Evolutionary conservation across 2,329 filamentous ascomycete species (phyloP), one percentile per base, ranked within the genome.

Genomic region (Trichophyton schoenleinii): DNA sequence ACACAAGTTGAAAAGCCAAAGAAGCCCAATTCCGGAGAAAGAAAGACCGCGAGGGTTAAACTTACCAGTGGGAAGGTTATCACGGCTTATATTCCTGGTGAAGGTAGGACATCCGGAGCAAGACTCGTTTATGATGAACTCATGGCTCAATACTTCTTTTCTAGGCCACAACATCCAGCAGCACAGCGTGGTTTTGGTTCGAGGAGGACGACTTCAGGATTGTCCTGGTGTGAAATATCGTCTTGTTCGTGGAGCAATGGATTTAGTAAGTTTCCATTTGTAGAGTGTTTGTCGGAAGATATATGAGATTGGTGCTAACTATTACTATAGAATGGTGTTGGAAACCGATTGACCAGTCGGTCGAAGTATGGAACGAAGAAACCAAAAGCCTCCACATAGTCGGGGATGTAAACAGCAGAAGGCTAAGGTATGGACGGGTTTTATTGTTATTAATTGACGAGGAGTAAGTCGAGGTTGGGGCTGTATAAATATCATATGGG

Each of bases 331-430:
- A 90, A 90, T 71, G 94, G 94, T 80, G 94, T 99, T 66, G 86
- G 85, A 22, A 94, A 85, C 73, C 82, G 94, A 68, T 83, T 87
- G 70, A 89, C 86, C 22, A 90, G 88, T 74, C 83, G 94, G 70
- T 96, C 91, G 70, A 99, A 99, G 78, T 99, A 96, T 72, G 94
- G 94, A 64, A 95, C 94, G 58, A 99, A 99, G 86, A 97, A 96
- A 80, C 92, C 94, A 0, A 97, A 97, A 86, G 55, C 55, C 15
- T 41, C 55, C 9, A 25, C 55, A 5, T 58, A 58, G 28, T 25
- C 13, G 8, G 8, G 31, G 3, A 36, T 55, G 28, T 55, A 36
- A 11, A 52, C 46, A 52, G 22, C 3, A 25, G 46, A 15, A 28
- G 15, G 13, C 13, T n/a, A 36, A 8, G 6, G 4, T 15, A 18